Evolutionary conservation across 345 rosid genomes (phyloP).

Genomic region (Geranium rotundifolium): DNA sequence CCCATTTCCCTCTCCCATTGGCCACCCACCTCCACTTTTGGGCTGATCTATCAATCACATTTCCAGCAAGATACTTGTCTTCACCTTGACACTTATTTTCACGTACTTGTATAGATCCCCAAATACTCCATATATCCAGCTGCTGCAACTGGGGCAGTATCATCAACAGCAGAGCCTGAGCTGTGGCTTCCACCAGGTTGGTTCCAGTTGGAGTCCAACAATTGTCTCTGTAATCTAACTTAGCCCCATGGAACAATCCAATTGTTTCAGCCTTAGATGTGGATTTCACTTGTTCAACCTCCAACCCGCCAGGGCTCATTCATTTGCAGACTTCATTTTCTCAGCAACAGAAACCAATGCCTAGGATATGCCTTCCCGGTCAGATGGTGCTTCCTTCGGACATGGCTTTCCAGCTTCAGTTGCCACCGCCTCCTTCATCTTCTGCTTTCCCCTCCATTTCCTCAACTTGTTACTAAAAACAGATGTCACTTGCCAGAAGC

Average conservation of each 20-base stretch:
- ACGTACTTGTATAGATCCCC: slow-evolving; percentile 17
- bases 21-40: slow-evolving; percentile 31
- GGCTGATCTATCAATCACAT: slow-evolving; percentile 27
- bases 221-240: slow-evolving; percentile 46
- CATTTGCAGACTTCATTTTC: slow-evolving; percentile 13
- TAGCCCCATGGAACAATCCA: slow-evolving; percentile 34
- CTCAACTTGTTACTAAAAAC: slow-evolving; percentile 37
- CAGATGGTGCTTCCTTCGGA: slow-evolving; percentile 30
- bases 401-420: slow-evolving; percentile 3
- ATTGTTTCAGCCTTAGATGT: slow-evolving; percentile 24
- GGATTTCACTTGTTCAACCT: slow-evolving; percentile 20
- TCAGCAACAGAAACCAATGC: slow-evolving; percentile 35
- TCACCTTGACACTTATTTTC: slow-evolving; percentile 14
- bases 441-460: slow-evolving; percentile 38
- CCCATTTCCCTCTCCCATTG: slow-evolving; percentile 28
- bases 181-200: slow-evolving; percentile 10
- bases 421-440: slow-evolving; percentile 10
- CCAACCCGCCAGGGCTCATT: slow-evolving; percentile 11
- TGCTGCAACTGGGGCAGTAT: slow-evolving; percentile 10
- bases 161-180: slow-evolving; percentile 3
- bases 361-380: slow-evolving; percentile 38
- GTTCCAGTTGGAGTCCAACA: slow-evolving; percentile 34
- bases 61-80: slow-evolving; percentile 21
- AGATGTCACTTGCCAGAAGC: slow-evolving; percentile 42
- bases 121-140: slow-evolving; percentile 13